Conservation (phyloP, 2,329 filamentous ascomycete species). For the Neurospora crassa region DNA sequence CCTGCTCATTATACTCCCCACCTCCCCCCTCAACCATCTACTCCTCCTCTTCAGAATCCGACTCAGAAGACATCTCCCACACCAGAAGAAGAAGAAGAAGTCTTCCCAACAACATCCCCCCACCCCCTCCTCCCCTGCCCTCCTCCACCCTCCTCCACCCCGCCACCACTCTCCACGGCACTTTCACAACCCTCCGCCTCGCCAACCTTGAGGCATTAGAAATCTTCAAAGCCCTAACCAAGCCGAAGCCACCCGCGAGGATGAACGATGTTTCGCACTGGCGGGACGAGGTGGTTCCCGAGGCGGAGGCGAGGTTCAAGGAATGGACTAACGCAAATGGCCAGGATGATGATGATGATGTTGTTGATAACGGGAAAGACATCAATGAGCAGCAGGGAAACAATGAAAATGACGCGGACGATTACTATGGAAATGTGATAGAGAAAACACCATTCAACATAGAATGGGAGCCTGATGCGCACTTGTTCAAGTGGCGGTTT, state of each 20-base stretch:
- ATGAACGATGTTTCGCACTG: constrained; percentile 9
- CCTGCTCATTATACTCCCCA: neutral
- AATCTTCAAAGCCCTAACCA: constrained; percentile 4
- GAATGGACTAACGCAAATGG: neutral
- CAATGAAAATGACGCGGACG: neutral
- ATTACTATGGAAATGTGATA: neutral
- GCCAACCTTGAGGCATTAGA: constrained; percentile 9
- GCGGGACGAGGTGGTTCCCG: neutral
- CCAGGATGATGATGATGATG: neutral
- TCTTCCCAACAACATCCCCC: neutral
- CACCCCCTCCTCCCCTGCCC: neutral
- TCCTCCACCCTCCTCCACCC: neutral
- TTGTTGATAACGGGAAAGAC: neutral
- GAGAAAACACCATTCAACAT: neutral
- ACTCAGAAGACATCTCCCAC: neutral
- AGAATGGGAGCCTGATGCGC: constrained; percentile 5
- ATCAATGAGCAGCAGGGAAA: no score
- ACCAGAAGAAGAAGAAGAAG: neutral
- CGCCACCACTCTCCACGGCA: constrained; percentile 1
- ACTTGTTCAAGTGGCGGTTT: constrained; percentile 10
- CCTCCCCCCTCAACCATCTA: neutral
- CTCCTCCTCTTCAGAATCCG: neutral
- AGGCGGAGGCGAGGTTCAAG: neutral
- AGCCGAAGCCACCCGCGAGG: constrained; percentile 2
- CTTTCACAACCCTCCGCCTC: constrained; percentile 3